Evolutionary conservation across 2,329 filamentous ascomycete genomes (phyloP).

Genomic region (Podosphaera fusca): DNA sequence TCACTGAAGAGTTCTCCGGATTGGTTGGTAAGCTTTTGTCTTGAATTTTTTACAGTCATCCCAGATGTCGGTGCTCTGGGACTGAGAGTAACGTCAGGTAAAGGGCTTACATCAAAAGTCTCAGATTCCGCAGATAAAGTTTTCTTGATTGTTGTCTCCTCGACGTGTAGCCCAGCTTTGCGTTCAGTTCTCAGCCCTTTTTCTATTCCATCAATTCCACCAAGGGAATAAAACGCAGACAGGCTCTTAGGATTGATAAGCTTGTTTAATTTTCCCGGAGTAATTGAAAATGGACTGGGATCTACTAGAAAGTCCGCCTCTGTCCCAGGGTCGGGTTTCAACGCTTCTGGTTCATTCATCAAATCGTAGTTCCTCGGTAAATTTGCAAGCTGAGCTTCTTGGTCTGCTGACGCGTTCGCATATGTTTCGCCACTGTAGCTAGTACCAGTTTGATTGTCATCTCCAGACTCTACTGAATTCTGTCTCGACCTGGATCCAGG

Average conservation of each 20-base stretch:
- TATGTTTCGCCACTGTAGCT: constrained; percentile 19
- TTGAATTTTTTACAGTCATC: neutral
- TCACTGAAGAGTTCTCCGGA: constrained; percentile 25
- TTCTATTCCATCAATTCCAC: constrained; percentile 48
- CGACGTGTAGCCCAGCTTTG: constrained; percentile 40
- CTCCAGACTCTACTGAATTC: constrained; percentile 40
- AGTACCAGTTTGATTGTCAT: constrained; percentile 25
- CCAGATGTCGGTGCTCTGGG: neutral
- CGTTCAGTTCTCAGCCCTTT: constrained; percentile 47
- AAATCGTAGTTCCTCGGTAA: constrained; percentile 21
- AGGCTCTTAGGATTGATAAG: constrained; percentile 60
- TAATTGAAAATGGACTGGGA: constrained; percentile 49
- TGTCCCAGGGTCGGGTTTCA: constrained; percentile 40
- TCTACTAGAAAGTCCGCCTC: constrained; percentile 45
- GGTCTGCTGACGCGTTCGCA: constrained; percentile 20
- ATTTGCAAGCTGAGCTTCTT: constrained; percentile 20
- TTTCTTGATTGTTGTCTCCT: constrained; percentile 43
- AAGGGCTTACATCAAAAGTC: neutral
- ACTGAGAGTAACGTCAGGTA: neutral
- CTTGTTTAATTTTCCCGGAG: constrained; percentile 51
- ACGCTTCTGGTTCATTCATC: constrained; percentile 24
- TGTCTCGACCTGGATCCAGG: constrained; percentile 38
- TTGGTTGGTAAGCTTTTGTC: neutral
- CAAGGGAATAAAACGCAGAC: constrained; percentile 50
- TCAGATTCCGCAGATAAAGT: constrained; percentile 34